phyloP scores from a whole-genome alignment of 2,329 filamentous ascomycete species.

The Aspergillus viridinutans region DNA sequence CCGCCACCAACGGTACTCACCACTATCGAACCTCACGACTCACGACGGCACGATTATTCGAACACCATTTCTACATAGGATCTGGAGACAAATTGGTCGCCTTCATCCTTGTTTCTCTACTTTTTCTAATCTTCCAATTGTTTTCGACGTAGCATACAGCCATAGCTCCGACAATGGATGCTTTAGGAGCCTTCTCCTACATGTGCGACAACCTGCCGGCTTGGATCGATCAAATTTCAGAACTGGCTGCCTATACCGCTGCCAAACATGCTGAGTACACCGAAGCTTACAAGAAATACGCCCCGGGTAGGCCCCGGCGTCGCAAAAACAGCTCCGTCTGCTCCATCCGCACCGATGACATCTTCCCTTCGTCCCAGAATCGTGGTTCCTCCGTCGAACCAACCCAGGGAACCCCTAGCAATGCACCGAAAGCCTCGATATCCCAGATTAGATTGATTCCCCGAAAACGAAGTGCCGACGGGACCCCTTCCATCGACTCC shows the following conservation, averaged over 20 bases:
- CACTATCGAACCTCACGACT: neutral
- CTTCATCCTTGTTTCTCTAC: neutral
- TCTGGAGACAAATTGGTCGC: neutral
- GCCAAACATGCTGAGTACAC: slow-evolving; percentile 41
- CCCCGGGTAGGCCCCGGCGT: slow-evolving; percentile 27
- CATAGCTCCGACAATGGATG: slow-evolving; percentile 32
- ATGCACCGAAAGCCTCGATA: slow-evolving; percentile 3
- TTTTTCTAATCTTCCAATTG: neutral
- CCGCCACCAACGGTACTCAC: neutral
- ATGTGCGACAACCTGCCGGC: slow-evolving; percentile 42
- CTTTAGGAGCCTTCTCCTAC: slow-evolving; percentile 42
- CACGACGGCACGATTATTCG: neutral
- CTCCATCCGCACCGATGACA: slow-evolving; percentile 36
- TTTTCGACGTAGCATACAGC: slow-evolving; percentile 7
- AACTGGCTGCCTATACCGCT: slow-evolving; percentile 38
- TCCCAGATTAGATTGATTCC: slow-evolving; percentile 15
- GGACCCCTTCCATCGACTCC: slow-evolving; percentile 30
- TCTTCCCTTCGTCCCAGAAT: slow-evolving; percentile 1
- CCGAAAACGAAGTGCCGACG: slow-evolving; percentile 34
- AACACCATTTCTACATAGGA: neutral
- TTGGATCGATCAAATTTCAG: slow-evolving; percentile 43
- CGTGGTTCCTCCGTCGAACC: neutral
- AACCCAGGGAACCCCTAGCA: neutral
- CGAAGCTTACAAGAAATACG: slow-evolving; percentile 38
- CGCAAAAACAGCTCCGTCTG: slow-evolving; percentile 41